Evolutionary conservation across 2,329 filamentous ascomycete species (phyloP).

Genomic region (Hymenoscyphus occultus): DNA sequence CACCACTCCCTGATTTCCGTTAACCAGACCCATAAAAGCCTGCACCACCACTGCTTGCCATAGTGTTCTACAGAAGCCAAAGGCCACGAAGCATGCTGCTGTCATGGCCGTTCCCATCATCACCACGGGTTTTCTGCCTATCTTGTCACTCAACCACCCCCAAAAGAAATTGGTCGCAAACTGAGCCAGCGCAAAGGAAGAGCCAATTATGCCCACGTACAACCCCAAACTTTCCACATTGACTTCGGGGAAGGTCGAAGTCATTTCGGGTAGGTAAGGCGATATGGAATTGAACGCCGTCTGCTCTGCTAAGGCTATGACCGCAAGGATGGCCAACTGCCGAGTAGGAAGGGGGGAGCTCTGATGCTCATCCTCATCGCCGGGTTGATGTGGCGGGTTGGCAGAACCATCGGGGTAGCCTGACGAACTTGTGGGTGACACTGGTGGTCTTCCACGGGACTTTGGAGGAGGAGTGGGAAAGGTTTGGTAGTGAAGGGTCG

Average conservation of each 20-base stretch:
- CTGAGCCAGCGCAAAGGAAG: constrained; percentile 87
- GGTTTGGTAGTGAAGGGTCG: constrained; percentile 69
- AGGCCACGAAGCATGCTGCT: constrained; percentile 75
- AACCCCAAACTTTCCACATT: constrained; percentile 67
- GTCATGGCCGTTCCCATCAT: constrained; percentile 80
- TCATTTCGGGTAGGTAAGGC: constrained; percentile 93
- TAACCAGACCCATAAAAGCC: constrained; percentile 85
- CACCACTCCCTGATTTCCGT: constrained; percentile 92
- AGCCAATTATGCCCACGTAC: constrained; percentile 88
- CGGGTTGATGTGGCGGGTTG: constrained; percentile 35
- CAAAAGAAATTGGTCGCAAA: constrained; percentile 89
- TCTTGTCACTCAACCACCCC: constrained; percentile 77
- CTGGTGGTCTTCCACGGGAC: constrained; percentile 49
- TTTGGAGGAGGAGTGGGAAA: constrained; percentile 74
- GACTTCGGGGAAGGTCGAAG: constrained; percentile 78
- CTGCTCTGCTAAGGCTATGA: constrained; percentile 90
- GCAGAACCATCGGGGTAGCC: constrained; percentile 22
- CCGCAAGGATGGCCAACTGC: constrained; percentile 79
- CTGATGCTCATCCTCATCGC: constrained; percentile 35
- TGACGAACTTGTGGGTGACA: constrained; percentile 36
- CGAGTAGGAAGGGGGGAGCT: constrained; percentile 71
- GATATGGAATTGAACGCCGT: constrained; percentile 95
- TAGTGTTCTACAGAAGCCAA: constrained; percentile 80
- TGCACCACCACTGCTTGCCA: constrained; percentile 87
- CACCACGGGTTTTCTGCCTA: constrained; percentile 80